Percentiles rank a stretch among this genome's conserved stretches.
phyloP scores from a whole-genome alignment of 306 rosid species.

The Rubus parviflorus region DNA sequence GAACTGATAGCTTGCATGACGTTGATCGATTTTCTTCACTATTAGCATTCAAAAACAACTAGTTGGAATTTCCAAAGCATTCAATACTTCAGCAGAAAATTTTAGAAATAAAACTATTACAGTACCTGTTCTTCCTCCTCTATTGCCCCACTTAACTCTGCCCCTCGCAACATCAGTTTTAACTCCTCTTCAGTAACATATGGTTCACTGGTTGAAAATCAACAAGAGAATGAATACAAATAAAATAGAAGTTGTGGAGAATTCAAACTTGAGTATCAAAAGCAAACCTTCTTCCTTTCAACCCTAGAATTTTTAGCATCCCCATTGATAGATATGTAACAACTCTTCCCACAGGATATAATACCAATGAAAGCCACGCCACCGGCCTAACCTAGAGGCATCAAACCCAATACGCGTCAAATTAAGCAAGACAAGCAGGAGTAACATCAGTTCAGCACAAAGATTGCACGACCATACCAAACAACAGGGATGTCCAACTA shows the following conservation, averaged over 20 bases:
- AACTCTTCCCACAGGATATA: constrained; percentile 93
- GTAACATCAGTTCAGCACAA: constrained; percentile 19
- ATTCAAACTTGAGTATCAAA: constrained; percentile 25
- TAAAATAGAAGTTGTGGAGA: not conserved
- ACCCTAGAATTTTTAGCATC: constrained; percentile 87
- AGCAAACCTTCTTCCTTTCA: constrained; percentile 90
- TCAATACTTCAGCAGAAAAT: not conserved
- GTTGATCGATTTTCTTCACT: not conserved
- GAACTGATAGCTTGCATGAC: not conserved
- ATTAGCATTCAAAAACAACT: not conserved
- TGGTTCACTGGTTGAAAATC: constrained; percentile 64
- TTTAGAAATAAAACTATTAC: constrained; percentile 2
- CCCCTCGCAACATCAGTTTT: constrained; percentile 97
- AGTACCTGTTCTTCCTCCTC: constrained; percentile 99
- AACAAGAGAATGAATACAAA: constrained; percentile 16
- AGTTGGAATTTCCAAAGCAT: not conserved
- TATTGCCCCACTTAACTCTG: constrained; percentile 97
- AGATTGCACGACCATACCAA: constrained; percentile 10
- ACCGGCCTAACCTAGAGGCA: constrained; percentile 94
- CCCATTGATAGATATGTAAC: constrained; percentile 97
- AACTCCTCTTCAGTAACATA: constrained; percentile 98
- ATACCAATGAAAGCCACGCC: constrained; percentile 94
- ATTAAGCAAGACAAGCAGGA: constrained; percentile 20
- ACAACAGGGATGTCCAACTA: constrained; percentile 16
- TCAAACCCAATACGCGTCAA: constrained; percentile 31